Conservation (phyloP, 495 filamentous ascomycete genomes). For the Xylaria palmicola region DNA sequence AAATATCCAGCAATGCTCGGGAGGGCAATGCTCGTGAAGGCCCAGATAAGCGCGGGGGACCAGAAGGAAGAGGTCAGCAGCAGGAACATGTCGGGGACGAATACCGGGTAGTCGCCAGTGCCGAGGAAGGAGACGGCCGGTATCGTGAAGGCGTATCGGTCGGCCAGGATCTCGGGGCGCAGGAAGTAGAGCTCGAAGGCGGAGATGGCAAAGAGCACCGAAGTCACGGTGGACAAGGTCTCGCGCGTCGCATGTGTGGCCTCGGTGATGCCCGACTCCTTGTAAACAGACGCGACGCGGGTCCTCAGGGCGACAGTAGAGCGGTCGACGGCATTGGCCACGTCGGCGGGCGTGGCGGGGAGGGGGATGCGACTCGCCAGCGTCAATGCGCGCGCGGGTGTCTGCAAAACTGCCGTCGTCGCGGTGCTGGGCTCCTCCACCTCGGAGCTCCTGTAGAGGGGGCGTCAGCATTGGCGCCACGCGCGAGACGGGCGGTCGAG, state of each 20-base stretch:
- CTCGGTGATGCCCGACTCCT: slow-evolving; percentile 52
- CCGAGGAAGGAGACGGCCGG: slow-evolving; percentile 59
- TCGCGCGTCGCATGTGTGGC: slow-evolving; percentile 61
- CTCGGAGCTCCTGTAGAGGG: slow-evolving; percentile 19
- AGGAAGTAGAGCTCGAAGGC: slow-evolving; percentile 63
- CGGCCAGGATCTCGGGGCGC: slow-evolving; percentile 61
- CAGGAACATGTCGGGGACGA: slow-evolving; percentile 77
- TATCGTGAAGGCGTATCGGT: slow-evolving; percentile 67
- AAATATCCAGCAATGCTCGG: slow-evolving; percentile 78
- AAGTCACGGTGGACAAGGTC: slow-evolving; percentile 65
- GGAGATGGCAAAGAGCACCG: slow-evolving; percentile 62
- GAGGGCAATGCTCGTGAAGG: slow-evolving; percentile 64
- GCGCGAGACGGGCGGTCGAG: neutral
- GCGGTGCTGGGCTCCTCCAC: slow-evolving; percentile 33
- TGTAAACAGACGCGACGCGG: slow-evolving; percentile 47
- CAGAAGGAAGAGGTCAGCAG: slow-evolving; percentile 80
- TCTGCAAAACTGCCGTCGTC: slow-evolving; percentile 53
- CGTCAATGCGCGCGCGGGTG: slow-evolving; percentile 56
- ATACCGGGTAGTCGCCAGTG: slow-evolving; percentile 50
- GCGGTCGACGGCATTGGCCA: slow-evolving; percentile 80
- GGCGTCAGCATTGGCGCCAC: slow-evolving; percentile 21
- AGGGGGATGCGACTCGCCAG: slow-evolving; percentile 57
- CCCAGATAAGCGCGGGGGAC: slow-evolving; percentile 77
- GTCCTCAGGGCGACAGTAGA: slow-evolving; percentile 63
- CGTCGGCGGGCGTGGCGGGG: slow-evolving; percentile 79